Evolutionary conservation across 106 monocot species (phyloP).

Genomic region (Gastrodia elata): DNA sequence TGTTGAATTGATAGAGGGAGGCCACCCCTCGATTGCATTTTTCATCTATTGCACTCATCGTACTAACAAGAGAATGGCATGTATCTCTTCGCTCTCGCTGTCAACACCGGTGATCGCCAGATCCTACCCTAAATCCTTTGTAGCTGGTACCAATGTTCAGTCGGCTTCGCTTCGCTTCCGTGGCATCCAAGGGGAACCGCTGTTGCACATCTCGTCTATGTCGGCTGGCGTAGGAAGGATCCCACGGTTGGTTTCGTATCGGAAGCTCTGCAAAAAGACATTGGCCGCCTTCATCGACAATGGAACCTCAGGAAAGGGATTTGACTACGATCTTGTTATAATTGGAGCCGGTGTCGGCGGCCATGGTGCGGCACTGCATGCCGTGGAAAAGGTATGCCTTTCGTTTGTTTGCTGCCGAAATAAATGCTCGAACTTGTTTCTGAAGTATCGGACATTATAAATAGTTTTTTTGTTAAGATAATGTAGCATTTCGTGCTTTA

Average conservation of each 20-base stretch:
- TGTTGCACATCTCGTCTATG: slow-evolving; percentile 12
- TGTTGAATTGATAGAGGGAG: no score
- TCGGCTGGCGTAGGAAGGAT: not conserved
- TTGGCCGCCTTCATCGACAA: slow-evolving; percentile 26
- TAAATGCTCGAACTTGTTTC: not conserved
- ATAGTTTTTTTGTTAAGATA: not conserved
- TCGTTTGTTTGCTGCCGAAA: not conserved
- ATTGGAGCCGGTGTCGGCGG: slow-evolving; percentile 97
- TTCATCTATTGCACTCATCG: no score
- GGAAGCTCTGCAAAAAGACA: slow-evolving; percentile 4
- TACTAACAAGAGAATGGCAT: no score
- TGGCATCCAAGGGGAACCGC: slow-evolving; percentile 44
- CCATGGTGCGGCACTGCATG: slow-evolving; percentile 91
- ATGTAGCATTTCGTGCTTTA: not conserved
- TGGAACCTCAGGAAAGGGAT: slow-evolving; percentile 39
- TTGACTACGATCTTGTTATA: slow-evolving; percentile 87
- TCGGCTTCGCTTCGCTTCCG: slow-evolving; percentile 45
- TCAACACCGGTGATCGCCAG: not conserved
- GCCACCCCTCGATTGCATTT: no score
- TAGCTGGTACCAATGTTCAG: not conserved
- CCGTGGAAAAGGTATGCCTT: slow-evolving; percentile 68
- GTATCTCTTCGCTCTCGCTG: slow-evolving; percentile 9
- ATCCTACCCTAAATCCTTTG: slow-evolving; percentile 5
- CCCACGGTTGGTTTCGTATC: not conserved
- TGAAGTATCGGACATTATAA: not conserved